Evolutionary conservation across 192 early-diverging fungal species (phyloP).

Genomic region (Gorgonomyces haynaldii): DNA sequence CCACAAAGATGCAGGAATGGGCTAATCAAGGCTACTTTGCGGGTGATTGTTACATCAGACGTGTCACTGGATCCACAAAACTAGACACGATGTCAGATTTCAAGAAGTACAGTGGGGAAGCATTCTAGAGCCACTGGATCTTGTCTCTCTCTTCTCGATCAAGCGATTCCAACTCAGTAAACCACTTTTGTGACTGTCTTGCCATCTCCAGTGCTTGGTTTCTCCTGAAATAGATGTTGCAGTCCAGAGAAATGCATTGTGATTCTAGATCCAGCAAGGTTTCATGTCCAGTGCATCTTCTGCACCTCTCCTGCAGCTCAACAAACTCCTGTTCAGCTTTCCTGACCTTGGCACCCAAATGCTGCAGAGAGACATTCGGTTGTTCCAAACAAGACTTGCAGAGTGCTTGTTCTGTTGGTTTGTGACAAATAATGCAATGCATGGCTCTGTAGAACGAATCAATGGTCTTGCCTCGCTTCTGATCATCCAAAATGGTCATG

Average conservation of each 20-base stretch:
- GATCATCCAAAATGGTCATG: constrained; percentile 22
- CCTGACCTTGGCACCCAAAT: constrained; percentile 11
- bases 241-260: constrained; percentile 51
- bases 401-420: constrained; percentile 16
- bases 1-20: too few relatives aligned
- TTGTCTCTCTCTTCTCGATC: too few relatives aligned
- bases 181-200: too few relatives aligned
- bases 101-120: too few relatives aligned
- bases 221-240: constrained; percentile 38
- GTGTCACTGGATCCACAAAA: too few relatives aligned
- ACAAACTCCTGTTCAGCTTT: constrained; percentile 25
- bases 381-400: constrained; percentile 17
- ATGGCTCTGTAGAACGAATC: constrained; percentile 60
- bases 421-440: constrained; percentile 50
- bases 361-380: constrained; percentile 7
- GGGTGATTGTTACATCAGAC: too few relatives aligned
- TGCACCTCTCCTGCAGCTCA: constrained; percentile 30
- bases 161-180: too few relatives aligned
- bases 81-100: too few relatives aligned
- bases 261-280: constrained; percentile 23
- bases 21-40: too few relatives aligned
- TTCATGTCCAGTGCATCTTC: constrained; percentile 35
- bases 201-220: too few relatives aligned
- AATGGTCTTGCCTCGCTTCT: constrained; percentile 26
- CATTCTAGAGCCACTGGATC: too few relatives aligned